phyloP scores from a whole-genome alignment of 2,329 filamentous ascomycete genomes.

The Cordyceps sp. region DNA sequence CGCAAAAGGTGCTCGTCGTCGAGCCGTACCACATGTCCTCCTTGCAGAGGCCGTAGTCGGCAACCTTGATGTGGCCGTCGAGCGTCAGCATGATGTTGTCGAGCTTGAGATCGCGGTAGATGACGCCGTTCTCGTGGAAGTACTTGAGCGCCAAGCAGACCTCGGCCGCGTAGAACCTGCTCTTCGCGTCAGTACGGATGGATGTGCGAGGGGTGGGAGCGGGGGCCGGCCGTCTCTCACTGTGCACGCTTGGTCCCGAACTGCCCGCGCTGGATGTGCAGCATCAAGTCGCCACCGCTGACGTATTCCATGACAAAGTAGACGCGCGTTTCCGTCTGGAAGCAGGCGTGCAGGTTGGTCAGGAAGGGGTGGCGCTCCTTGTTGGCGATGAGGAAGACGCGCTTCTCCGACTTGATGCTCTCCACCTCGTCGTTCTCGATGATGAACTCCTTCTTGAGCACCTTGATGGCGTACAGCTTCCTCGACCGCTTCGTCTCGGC shows the following conservation, averaged over 20 bases:
- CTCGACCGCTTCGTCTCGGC: conserved; percentile 89
- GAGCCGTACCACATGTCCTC: conserved; percentile 99
- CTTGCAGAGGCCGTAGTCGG: conserved; percentile 96
- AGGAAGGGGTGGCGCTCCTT: conserved; percentile 94
- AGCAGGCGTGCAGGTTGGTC: conserved; percentile 88
- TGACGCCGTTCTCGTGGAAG: conserved; percentile 98
- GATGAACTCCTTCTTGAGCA: conserved; percentile 98
- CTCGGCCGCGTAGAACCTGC: conserved; percentile 87
- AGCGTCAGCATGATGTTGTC: conserved; percentile 83
- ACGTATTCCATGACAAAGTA: conserved; percentile 99
- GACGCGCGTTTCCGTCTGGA: conserved; percentile 94
- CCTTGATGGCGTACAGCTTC: conserved; percentile 94
- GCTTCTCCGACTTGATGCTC: conserved; percentile 92
- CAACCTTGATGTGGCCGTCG: conserved; percentile 97
- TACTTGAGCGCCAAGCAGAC: conserved; percentile 96
- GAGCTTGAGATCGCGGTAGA: conserved; percentile 93
- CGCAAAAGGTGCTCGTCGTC: conserved; percentile 94
- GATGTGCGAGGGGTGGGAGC: not conserved
- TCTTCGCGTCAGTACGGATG: conserved; percentile 5
- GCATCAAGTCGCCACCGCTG: conserved; percentile 94
- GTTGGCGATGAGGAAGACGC: conserved; percentile 93
- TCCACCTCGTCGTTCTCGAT: conserved; percentile 99
- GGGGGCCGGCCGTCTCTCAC: conserved; percentile 25
- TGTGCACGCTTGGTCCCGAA: conserved; percentile 94
- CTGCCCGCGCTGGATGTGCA: conserved; percentile 93